phyloP scores from a whole-genome alignment of 1,284 basidiomycete genomes.

The Coniferiporia weirii region DNA sequence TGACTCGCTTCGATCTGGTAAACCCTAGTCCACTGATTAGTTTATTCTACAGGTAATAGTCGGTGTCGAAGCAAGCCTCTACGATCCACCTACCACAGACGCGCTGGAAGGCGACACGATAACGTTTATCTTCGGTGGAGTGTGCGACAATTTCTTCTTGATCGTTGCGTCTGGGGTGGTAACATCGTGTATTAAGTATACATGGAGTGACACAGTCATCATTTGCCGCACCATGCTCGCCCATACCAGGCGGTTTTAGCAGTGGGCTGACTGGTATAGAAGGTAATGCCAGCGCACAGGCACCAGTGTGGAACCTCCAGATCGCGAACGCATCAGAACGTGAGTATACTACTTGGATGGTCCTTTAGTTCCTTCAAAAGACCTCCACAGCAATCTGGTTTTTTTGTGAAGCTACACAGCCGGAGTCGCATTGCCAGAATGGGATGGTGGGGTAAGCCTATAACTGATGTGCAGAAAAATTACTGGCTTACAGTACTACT shows the following conservation, averaged over 20 bases:
- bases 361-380: neutral
- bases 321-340: constrained; percentile 18
- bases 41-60: constrained; percentile 5
- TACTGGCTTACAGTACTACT: neutral
- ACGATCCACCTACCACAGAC: constrained; percentile 11
- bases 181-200: constrained; percentile 1
- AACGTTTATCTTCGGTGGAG: constrained; percentile 13
- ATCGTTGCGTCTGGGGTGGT: neutral
- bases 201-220: constrained; percentile 19
- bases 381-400: constrained; percentile 16
- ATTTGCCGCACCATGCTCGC: constrained; percentile 17
- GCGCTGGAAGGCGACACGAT: constrained; percentile 12
- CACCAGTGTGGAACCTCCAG: constrained; percentile 16
- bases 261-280: constrained; percentile 15
- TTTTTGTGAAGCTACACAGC: constrained; percentile 17
- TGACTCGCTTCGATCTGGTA: neutral
- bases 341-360: neutral
- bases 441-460: constrained; percentile 21
- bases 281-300: neutral
- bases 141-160: constrained; percentile 1
- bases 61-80: constrained; percentile 14
- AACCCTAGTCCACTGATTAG: neutral
- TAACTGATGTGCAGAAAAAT: too few relatives aligned
- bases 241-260: constrained; percentile 17
- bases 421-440: constrained; percentile 16